Conservation (phyloP, 352 stramenopile genomes). For the Pythium guiyangense region DNA sequence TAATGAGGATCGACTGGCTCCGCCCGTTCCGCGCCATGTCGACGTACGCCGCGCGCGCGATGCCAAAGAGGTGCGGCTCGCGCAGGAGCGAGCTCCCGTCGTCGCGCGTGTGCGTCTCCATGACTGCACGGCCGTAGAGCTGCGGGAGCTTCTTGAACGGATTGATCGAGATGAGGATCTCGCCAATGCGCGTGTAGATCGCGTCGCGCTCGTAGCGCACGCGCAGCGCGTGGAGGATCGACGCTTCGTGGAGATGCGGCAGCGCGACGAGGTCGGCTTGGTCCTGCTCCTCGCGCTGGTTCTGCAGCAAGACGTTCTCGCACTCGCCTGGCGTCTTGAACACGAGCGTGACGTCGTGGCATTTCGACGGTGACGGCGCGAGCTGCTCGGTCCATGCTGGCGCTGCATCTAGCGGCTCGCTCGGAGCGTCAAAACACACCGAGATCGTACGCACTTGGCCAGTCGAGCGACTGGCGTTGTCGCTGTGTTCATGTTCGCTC, state of each 20-base stretch:
- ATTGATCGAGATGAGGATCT: slow-evolving; percentile 87
- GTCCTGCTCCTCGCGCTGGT: slow-evolving; percentile 56
- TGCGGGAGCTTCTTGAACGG: slow-evolving; percentile 71
- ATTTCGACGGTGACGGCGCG: slow-evolving; percentile 12
- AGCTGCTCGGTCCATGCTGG: slow-evolving; percentile 9
- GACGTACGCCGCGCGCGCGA: slow-evolving; percentile 66
- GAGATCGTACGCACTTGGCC: not conserved
- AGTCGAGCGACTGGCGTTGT: not conserved
- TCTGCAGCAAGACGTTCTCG: slow-evolving; percentile 66
- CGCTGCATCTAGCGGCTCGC: not conserved
- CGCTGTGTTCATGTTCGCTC: not conserved
- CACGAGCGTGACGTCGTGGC: slow-evolving; percentile 31
- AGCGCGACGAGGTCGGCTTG: slow-evolving; percentile 73
- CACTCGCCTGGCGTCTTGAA: slow-evolving; percentile 41
- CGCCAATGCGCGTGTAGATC: slow-evolving; percentile 86
- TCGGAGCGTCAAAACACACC: slow-evolving; percentile 2
- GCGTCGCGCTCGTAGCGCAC: slow-evolving; percentile 72
- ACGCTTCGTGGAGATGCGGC: slow-evolving; percentile 83
- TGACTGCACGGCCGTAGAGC: slow-evolving; percentile 52
- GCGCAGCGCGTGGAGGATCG: slow-evolving; percentile 74
- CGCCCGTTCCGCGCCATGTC: slow-evolving; percentile 61
- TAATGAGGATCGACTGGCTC: slow-evolving; percentile 85
- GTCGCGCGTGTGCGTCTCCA: slow-evolving; percentile 44
- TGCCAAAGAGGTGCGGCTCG: slow-evolving; percentile 70
- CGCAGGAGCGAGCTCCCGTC: slow-evolving; percentile 10